Conservation (phyloP, 768 basidiomycete species). For the Peribolospora kevripleyi region DNA sequence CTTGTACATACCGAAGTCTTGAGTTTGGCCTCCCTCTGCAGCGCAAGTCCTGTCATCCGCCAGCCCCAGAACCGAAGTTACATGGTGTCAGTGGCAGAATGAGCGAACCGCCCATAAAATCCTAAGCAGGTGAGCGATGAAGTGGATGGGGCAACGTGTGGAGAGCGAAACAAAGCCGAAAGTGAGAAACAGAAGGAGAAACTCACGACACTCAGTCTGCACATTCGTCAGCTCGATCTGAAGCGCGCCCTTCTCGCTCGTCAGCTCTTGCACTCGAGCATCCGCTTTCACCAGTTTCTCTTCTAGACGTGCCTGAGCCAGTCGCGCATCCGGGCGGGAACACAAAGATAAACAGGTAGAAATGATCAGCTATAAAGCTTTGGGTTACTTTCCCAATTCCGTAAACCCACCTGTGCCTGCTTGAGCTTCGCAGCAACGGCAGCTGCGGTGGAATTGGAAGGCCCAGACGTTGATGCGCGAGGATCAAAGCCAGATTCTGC, state of each 20-base stretch:
- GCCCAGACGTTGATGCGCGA: no score
- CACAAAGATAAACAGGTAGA: no score
- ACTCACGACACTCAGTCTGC: conserved; percentile 6
- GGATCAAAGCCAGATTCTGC: no score
- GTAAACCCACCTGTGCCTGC: no score
- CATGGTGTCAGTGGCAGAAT: no score
- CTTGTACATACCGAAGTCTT: background rate
- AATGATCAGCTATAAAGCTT: no score
- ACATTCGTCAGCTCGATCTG: background rate
- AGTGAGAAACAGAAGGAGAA: background rate
- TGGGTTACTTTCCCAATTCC: no score
- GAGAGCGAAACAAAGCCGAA: background rate
- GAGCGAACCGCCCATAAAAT: no score
- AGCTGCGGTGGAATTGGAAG: no score
- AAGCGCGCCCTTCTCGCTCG: background rate
- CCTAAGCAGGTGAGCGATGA: conserved; percentile 3
- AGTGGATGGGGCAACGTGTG: conserved; percentile 3
- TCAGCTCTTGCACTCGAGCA: background rate
- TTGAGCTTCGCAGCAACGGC: no score
- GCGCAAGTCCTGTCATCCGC: no score
- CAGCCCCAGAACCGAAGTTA: no score
- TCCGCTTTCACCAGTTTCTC: background rate
- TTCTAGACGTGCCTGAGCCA: background rate
- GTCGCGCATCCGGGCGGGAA: background rate
- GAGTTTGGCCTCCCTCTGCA: conserved; percentile 3